Base-by-base conservation (phyloP, 306 rosid genomes). In the Sophora flavescens region DNA sequence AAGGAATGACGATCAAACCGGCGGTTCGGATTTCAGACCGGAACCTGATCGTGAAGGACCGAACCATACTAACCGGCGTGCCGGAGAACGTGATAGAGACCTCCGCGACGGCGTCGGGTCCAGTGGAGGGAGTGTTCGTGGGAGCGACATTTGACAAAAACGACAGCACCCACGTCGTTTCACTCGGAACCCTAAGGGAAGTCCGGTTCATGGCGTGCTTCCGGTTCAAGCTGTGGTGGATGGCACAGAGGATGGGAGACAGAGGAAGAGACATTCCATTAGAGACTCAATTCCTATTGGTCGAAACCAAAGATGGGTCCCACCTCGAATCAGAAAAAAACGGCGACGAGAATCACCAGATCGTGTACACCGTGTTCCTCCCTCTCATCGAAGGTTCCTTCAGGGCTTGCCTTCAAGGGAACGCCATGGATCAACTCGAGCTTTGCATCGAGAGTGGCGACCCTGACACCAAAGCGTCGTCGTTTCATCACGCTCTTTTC, bases 221-320 rank as follows among this genome's bases (percentile, higher is more conserved):
- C 65, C 82, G 98, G 47, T 95, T 95, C 90, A 95, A 95, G 88
- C 56, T 95, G 0, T 95, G 97, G 97, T 95, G 97, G 99, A 95
- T 95, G 99, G 85, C 97, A 6, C 99, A 95, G 68, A 92, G 86
- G 48, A 92, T 90, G 97, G 99, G 99, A 6, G 89, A 87, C 11
- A 79, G 44, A 61, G 97, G 97, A 10, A 74, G 80, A 1, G 92
- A 95, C 3, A 84, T 95, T 51, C 99, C 97, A 0, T 80, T 92
- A 0, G 99, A 95, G 59, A 95, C 99, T 14, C 99, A 95, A 7
- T 92, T 95, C 74, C 54, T 95, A 18, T 77, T 95, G 85, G 77
- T 90, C 6, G 97, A 95, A 50, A 85, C 92, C 5, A 89, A 86
- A 51, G 78, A 59, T 1, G 97, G 96, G 76, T 87, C 98, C 86